These are phyloP conservation scores for Backusella parvicylindrica DNA, from an alignment of 192 early-diverging fungal genomes.

Conservation along the genomic window DNA sequence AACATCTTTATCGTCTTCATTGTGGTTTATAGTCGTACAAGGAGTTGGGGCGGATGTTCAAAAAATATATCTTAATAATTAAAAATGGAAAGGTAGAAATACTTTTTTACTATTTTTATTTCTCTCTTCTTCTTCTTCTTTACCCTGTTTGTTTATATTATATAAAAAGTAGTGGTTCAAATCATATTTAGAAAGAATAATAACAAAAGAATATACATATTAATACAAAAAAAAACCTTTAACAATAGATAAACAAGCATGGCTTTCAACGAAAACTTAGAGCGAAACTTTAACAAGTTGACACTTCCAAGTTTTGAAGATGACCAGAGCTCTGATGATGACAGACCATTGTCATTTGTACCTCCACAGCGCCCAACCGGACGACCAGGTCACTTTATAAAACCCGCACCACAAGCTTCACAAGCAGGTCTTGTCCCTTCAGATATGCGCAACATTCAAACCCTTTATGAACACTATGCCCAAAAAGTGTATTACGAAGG, in stretches of 20 bases:
- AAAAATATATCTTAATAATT: background rate
- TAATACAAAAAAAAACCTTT: background rate
- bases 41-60: background rate
- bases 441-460: conserved; percentile 45
- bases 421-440: conserved; percentile 17
- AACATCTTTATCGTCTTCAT: background rate
- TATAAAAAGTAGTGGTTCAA: background rate
- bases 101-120: background rate
- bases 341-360: conserved; percentile 5
- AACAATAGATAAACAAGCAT: background rate
- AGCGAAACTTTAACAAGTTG: background rate
- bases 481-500: conserved; percentile 68
- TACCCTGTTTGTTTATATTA: background rate
- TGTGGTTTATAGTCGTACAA: background rate
- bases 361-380: background rate
- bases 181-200: background rate
- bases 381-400: conserved; percentile 29
- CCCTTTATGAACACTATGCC: conserved; percentile 61
- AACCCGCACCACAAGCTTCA: conserved; percentile 22
- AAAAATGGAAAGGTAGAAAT: background rate
- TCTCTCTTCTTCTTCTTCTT: background rate
- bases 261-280: background rate
- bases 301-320: background rate
- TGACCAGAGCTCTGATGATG: conserved; percentile 11
- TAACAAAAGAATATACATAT: background rate